Percentiles rank a stretch among this genome's conserved stretches.
These are phyloP conservation scores for Coccomyxa sp. DNA, from an alignment of 139 green algal species.

Conservation along the genomic window DNA sequence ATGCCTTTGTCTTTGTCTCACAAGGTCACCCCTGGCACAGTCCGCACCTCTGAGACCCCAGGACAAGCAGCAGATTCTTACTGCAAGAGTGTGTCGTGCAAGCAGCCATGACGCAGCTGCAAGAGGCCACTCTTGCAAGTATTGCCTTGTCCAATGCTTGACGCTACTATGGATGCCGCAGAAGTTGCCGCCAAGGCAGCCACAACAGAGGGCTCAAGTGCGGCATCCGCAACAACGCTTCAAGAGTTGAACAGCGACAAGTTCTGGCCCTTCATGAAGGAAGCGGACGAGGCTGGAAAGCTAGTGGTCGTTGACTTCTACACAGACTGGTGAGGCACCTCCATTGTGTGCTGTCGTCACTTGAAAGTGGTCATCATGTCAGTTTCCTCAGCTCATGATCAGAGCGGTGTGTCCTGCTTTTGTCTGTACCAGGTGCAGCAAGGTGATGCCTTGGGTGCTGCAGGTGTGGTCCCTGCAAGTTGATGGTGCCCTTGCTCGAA, in stretches of 20 bases:
- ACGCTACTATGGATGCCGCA: background rate
- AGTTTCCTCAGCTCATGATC: no score
- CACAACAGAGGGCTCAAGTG: background rate
- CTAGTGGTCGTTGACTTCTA: slow-evolving; percentile 70
- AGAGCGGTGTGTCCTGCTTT: no score
- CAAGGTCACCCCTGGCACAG: background rate
- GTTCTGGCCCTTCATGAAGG: slow-evolving; percentile 23
- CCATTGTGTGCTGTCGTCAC: background rate
- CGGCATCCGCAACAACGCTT: background rate
- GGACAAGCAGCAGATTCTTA: no score
- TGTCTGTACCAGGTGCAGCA: background rate
- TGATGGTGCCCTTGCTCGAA: slow-evolving; percentile 72
- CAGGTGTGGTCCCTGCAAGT: slow-evolving; percentile 73
- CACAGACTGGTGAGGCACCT: slow-evolving; percentile 46
- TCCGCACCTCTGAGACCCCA: no score
- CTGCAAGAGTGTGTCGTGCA: background rate
- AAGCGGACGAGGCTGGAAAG: slow-evolving; percentile 29
- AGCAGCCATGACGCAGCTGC: background rate
- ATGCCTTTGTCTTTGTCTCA: background rate
- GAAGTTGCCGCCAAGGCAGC: background rate
- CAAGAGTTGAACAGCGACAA: slow-evolving; percentile 23
- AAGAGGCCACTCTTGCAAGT: background rate
- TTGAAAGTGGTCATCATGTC: background rate
- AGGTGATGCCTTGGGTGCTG: background rate
- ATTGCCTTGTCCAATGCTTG: background rate